Base-by-base conservation (phyloP, 176 grass and related monocot species). In the Ananas comosus region DNA sequence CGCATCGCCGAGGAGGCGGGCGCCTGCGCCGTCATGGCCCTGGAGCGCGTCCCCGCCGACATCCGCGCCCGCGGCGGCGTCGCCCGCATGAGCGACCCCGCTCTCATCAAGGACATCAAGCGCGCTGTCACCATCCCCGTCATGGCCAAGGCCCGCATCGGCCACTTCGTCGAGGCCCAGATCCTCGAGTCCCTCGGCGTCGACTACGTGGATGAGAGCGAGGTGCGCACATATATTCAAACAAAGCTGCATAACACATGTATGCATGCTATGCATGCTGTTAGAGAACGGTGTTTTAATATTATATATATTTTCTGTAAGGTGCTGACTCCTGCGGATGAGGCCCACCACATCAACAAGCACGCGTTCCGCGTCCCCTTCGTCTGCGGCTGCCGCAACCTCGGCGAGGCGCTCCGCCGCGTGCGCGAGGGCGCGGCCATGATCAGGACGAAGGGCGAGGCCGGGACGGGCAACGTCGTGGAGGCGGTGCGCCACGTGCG, bases 81-180 rank as follows among this genome's bases (percentile, higher is more conserved):
- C 0, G 89, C 89, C 11, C 82, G 89, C 65, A 92, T 92, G 89
- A 88, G 85, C 6, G 89, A 92, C 77, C 85, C 89, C 12, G 85
- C 51, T 4, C 81, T 91, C 24, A 91, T 91, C 71, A 81, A 85
- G 29, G 88, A 92, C 53, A 96, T 96, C 88, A 96, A 96, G 85
- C 88, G 82, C 33, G 88, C 85, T 53, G 91, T 96, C 42, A 96
- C 91, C 69, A 88, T 96, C 82, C 91, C 91, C 1, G 91, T 96
- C n/a, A 96, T 96, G 91, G 91, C 91, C 3, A 96, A 96, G 72
- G 91, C 91, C 0, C 88, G 88, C 75, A 96, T 96, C 59, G 85
- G 88, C 1, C 91, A 96, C 85, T 91, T 96, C 48, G 88, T 91
- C 1, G 88, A 91, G 88, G 88, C 88, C 4, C 88, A 91, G 71